Evolutionary conservation across 108 stramenopile species (phyloP), one percentile per base, ranked within the genome.

Genomic region (Conticribra weissflogii): DNA sequence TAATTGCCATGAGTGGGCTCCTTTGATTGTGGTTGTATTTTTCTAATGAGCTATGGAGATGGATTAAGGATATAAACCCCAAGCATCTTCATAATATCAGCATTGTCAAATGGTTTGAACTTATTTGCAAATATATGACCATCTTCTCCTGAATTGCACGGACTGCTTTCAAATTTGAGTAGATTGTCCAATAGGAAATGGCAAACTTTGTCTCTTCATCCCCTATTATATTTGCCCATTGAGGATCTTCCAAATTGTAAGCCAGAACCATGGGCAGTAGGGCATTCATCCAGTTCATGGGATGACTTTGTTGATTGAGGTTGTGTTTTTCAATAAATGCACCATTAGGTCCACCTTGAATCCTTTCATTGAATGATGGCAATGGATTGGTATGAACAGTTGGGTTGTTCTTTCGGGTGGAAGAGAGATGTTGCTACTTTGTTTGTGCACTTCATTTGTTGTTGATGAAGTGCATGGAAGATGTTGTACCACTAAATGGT

Each of bases 291-390:
- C 57, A 59, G 28, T 59, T 24, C 57, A 59, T 53, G 21, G 64
- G 64, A 54, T 53, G 64, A 52, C 64, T 66, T 14, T 66, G 30
- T 32, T 59, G 31, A 51, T 67, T 30, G 19, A 67, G 66, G 28
- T 54, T 54, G 27, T 67, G 30, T n/a, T 29, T 28, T 30, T 16
- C 56, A 19, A 67, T 30, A 25, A 67, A 67, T 19, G 25, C 66
- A 25, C n/a, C 29, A 30, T 67, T 67, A n/a, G 54, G 66, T 14
- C 66, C 66, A 21, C 66, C 57, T 16, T n/a, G n/a, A n/a, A n/a
- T n/a, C n/a, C 12, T 41, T 41, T 41, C 36, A 9, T 12, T 41
- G 5, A n/a, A 36, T n/a, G 45, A 18, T 30, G n/a, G n/a, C n/a
- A 36, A 18, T 12, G 16, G 27, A 16, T 29, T 54, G n/a, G n/a